These are phyloP conservation scores for Colletotrichum spaethianum DNA, from an alignment of 2,329 filamentous ascomycete genomes.

Conservation along the genomic window DNA sequence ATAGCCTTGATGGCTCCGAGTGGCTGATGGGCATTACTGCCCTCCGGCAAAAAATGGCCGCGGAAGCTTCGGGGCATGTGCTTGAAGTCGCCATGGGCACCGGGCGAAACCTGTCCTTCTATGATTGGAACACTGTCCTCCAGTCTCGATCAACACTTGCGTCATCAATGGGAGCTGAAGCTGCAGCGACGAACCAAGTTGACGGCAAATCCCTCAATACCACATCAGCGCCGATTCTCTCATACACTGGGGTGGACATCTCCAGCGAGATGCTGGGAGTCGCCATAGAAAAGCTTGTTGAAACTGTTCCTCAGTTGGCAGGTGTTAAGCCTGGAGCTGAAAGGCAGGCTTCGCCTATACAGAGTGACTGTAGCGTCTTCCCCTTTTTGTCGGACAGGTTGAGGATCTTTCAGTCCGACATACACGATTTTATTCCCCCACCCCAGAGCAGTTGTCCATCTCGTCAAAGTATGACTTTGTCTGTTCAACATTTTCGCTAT, in stretches of 20 bases:
- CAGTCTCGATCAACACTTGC: not conserved
- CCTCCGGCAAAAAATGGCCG: slow-evolving; percentile 64
- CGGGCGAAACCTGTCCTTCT: slow-evolving; percentile 72
- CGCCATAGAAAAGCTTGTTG: slow-evolving; percentile 66
- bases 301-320: slow-evolving; percentile 56
- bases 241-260: slow-evolving; percentile 75
- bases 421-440: slow-evolving; percentile 58
- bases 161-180: not conserved
- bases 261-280: slow-evolving; percentile 73
- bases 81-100: slow-evolving; percentile 76
- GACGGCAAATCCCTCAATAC: not conserved
- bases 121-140: slow-evolving; percentile 61
- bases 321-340: slow-evolving; percentile 44
- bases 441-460: slow-evolving; percentile 47
- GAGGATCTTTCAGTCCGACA: slow-evolving; percentile 65
- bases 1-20: slow-evolving; percentile 70
- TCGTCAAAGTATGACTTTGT: slow-evolving; percentile 71
- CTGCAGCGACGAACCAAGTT: not conserved
- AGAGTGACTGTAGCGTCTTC: not conserved
- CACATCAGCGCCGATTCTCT: slow-evolving; percentile 54
- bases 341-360: not conserved
- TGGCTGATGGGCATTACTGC: slow-evolving; percentile 68
- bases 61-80: slow-evolving; percentile 67
- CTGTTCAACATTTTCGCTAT: slow-evolving; percentile 76
- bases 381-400: slow-evolving; percentile 58